Conservation (phyloP, 345 rosid genomes). For the Salix exigua region DNA sequence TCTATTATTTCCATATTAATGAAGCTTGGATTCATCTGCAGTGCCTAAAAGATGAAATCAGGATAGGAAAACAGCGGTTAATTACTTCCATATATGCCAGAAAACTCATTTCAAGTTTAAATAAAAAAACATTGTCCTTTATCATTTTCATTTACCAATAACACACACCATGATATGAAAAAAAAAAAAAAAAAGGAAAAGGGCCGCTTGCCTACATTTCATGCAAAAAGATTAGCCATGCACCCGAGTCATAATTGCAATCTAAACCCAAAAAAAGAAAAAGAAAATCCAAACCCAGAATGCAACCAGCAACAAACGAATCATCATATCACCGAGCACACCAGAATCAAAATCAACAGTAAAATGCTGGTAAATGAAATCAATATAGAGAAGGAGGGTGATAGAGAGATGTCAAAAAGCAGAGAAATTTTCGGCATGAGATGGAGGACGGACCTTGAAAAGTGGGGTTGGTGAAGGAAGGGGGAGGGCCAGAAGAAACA, state of each 20-base stretch:
- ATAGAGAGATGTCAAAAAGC: neutral
- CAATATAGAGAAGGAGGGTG: neutral
- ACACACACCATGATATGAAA: neutral
- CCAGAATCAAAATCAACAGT: neutral
- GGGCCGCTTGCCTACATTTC: slow-evolving; percentile 14
- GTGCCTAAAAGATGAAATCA: neutral
- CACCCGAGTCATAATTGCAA: neutral
- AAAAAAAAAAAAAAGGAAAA: neutral
- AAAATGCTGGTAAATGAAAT: neutral
- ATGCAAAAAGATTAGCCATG: slow-evolving; percentile 5
- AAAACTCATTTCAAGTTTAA: neutral
- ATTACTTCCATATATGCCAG: neutral
- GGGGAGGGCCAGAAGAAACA: slow-evolving; percentile 14
- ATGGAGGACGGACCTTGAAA: slow-evolving; percentile 54
- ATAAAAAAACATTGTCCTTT: slow-evolving; percentile 3
- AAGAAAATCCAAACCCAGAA: slow-evolving; percentile 7
- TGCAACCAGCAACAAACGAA: neutral
- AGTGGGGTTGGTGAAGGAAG: slow-evolving; percentile 51
- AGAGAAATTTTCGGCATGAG: neutral
- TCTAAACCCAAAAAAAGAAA: neutral
- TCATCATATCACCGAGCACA: slow-evolving; percentile 1
- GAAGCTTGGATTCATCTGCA: neutral
- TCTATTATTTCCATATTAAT: neutral
- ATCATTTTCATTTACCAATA: slow-evolving; percentile 17
- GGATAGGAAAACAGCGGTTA: slow-evolving; percentile 2